Evolutionary conservation across 805 yeast species (phyloP).

Genomic region (Saccharomyces paradoxus): DNA sequence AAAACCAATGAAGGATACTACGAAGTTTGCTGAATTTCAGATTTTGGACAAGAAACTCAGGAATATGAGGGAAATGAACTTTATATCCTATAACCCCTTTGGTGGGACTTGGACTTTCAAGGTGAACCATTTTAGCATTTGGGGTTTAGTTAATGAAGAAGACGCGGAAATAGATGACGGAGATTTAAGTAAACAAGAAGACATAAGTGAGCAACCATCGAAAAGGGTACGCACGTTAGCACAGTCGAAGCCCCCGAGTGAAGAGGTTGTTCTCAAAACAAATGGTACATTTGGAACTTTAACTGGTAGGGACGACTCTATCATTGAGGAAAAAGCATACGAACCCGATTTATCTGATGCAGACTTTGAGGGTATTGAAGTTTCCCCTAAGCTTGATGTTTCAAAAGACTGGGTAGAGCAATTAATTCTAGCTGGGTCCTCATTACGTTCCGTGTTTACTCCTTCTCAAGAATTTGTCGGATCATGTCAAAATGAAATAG

Average conservation of each 20-base stretch:
- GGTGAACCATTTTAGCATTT: conserved; percentile 86
- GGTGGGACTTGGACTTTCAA: conserved; percentile 70
- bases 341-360: conserved; percentile 53
- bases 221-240: conserved; percentile 8
- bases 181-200: conserved; percentile 24
- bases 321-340: conserved; percentile 55
- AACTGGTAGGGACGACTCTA: conserved; percentile 13
- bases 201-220: conserved; percentile 7
- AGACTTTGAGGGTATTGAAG: conserved; percentile 39
- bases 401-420: conserved; percentile 61
- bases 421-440: conserved; percentile 40
- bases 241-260: conserved; percentile 6
- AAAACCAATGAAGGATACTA: conserved; percentile 22
- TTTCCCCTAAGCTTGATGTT: conserved; percentile 39
- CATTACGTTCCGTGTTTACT: conserved; percentile 29
- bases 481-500: conserved; percentile 5
- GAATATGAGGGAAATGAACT: conserved; percentile 60
- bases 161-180: conserved; percentile 49
- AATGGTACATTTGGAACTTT: conserved; percentile 7
- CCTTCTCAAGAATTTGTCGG: conserved; percentile 3
- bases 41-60: conserved; percentile 45
- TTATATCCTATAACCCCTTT: conserved; percentile 69
- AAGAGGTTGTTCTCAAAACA: conserved; percentile 4
- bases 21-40: conserved; percentile 36
- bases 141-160: conserved; percentile 78